These are phyloP conservation scores for Trichoderma gracile DNA, from an alignment of 2,329 filamentous ascomycete genomes.

Conservation along the genomic window DNA sequence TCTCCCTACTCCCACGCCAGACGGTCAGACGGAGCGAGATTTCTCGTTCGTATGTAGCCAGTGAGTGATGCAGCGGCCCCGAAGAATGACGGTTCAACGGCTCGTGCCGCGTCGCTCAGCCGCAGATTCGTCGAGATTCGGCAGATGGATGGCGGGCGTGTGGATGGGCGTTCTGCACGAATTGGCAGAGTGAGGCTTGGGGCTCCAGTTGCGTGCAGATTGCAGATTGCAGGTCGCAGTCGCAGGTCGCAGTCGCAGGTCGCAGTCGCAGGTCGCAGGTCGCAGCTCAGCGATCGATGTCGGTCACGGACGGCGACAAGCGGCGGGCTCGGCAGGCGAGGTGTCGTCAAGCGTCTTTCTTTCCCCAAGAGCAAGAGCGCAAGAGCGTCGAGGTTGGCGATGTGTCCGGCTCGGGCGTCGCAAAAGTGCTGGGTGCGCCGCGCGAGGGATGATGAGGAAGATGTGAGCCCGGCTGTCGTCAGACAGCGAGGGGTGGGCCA, in stretches of 20 bases:
- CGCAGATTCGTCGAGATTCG: constrained; percentile 16
- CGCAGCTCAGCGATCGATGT: not conserved
- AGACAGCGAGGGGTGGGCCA: not conserved
- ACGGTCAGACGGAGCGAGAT: not conserved
- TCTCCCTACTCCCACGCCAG: not conserved
- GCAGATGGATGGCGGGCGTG: constrained; percentile 4
- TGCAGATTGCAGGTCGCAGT: not conserved
- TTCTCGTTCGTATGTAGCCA: not conserved
- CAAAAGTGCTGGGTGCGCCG: not conserved
- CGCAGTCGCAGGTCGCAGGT: not conserved
- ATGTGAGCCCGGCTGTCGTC: not conserved
- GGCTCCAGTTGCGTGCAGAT: constrained; percentile 4
- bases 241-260: not conserved
- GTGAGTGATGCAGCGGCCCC: not conserved
- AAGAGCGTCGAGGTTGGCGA: not conserved
- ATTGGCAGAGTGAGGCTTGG: constrained; percentile 7
- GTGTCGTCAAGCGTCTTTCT: not conserved
- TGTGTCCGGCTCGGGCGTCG: not conserved
- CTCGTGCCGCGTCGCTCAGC: constrained; percentile 13
- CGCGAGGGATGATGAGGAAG: not conserved
- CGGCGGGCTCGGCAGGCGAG: not conserved
- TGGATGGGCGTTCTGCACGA: constrained; percentile 6
- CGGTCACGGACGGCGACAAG: not conserved
- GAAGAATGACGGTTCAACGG: constrained; percentile 10
- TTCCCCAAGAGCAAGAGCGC: not conserved